Base-by-base conservation (phyloP, 768 basidiomycete species). In the Fomitopsis serialis region DNA sequence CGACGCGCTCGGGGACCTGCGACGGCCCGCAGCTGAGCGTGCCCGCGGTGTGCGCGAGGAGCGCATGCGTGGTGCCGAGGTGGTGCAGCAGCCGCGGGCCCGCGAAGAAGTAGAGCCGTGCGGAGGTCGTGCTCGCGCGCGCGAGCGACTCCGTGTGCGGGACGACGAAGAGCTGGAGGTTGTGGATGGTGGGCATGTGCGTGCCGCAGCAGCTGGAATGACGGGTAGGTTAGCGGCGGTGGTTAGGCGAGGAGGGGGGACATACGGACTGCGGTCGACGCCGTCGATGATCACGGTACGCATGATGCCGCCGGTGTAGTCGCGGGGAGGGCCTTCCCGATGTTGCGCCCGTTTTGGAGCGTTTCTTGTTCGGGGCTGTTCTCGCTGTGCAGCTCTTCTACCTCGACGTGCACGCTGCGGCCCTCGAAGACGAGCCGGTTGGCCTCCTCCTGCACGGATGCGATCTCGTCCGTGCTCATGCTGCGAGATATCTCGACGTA, bases 191-290 rank as follows among this genome's bases (percentile, higher is more conserved):
- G 6, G 92, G 88, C 50, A 87, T 76, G 66, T 97, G 94, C 15
- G 92, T 91, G 11, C 89, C 87, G 52, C 87, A 89, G 68, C 91
- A 91, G 50, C 86, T 88, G 55, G n/a, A n/a, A n/a, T n/a, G n/a
- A n/a, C 35, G 60, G 12, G 17, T 22, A 35, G 43, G 2, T 32
- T 4, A 5, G 22, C 19, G 34, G 17, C 2, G 22, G 50, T 21
- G 48, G 36, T 59, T 68, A 50, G 45, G 58, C 35, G 59, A 11
- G 25, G 34, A 45, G 45, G 24, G 44, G 47, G 46, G 42, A 65
- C 86, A 61, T 69, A 89, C 83, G 87, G 87, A 65, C 85, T 89
- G 40, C 85, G 78, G 66, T 94, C 92, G 4, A 92, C 73, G 12
- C 83, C 84, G 48, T 92, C 88, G 49, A 97, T 95, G 24, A 87